Percentiles rank a stretch among this genome's conserved stretches.
These are phyloP conservation scores for Dactylellina leptospora DNA, from an alignment of 2,329 filamentous ascomycete genomes.

Conservation along the genomic window DNA sequence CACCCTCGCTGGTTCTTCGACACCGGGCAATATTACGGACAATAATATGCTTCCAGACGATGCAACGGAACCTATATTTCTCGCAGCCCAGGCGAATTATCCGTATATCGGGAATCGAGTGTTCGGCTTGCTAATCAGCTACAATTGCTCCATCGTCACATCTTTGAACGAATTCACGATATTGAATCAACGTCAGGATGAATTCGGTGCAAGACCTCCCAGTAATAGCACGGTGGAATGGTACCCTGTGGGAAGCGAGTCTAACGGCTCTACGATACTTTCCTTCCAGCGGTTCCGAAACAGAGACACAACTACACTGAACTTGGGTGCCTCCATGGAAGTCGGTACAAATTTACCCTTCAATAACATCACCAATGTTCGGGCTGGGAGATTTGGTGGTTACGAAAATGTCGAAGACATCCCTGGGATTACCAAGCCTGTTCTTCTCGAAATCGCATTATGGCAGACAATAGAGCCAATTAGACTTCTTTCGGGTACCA, in stretches of 20 bases:
- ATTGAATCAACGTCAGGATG: constrained; percentile 3
- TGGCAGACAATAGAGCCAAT: neutral
- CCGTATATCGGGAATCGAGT: neutral
- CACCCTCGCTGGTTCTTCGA: neutral
- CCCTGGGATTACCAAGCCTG: neutral
- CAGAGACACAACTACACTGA: neutral
- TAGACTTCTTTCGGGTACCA: neutral
- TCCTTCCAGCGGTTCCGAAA: neutral
- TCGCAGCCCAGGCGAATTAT: neutral
- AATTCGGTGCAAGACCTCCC: neutral
- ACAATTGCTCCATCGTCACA: constrained; percentile 14
- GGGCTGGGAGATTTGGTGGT: neutral
- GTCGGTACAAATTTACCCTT: neutral
- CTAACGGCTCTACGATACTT: neutral
- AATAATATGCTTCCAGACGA: constrained; percentile 10
- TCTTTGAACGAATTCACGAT: constrained; percentile 7
- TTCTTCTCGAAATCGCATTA: neutral
- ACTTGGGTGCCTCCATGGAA: neutral
- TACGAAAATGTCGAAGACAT: neutral
- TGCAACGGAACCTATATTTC: constrained; percentile 3
- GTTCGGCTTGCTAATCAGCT: constrained; percentile 11
- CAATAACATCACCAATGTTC: neutral
- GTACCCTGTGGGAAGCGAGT: neutral
- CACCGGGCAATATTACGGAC: neutral
- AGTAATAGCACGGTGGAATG: neutral